Conservation (phyloP, 176 grass and related monocot genomes). For the Luzula sylvatica region DNA sequence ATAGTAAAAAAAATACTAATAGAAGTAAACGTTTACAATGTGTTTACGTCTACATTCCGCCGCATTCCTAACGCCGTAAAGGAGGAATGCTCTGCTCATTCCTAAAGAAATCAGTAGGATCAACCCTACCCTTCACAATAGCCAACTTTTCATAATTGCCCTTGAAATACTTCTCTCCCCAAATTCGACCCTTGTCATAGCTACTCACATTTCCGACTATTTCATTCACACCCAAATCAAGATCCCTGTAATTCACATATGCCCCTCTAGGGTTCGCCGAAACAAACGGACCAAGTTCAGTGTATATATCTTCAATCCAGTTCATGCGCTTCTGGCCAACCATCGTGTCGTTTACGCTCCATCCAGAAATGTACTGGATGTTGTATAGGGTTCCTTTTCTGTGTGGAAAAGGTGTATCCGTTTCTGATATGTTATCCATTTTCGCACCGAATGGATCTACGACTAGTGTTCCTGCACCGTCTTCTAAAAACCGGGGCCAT, state of each 20-base stretch:
- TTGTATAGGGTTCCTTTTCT: slow-evolving; percentile 59
- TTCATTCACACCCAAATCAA: slow-evolving; percentile 53
- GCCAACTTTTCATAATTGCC: slow-evolving; percentile 51
- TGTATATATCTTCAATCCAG: slow-evolving; percentile 38
- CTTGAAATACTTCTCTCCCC: slow-evolving; percentile 59
- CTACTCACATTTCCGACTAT: slow-evolving; percentile 10
- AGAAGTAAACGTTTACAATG: background rate
- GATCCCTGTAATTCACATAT: slow-evolving; percentile 69
- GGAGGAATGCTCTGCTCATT: slow-evolving; percentile 87
- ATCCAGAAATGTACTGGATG: slow-evolving; percentile 43
- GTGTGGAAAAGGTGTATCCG: slow-evolving; percentile 46
- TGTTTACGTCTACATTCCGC: background rate
- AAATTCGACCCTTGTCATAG: slow-evolving; percentile 37
- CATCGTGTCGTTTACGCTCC: slow-evolving; percentile 26
- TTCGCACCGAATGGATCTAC: slow-evolving; percentile 51
- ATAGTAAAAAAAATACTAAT: background rate
- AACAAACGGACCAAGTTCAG: slow-evolving; percentile 40
- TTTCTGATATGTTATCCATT: slow-evolving; percentile 36
- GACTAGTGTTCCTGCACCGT: slow-evolving; percentile 31
- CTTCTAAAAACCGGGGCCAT: slow-evolving; percentile 21
- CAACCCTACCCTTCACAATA: slow-evolving; percentile 52
- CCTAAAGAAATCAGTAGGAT: slow-evolving; percentile 70
- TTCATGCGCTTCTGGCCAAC: slow-evolving; percentile 21
- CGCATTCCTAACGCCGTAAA: background rate
- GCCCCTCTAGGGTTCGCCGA: slow-evolving; percentile 42